Conservation (phyloP, 768 basidiomycete species). For the Naganishia antarctica region DNA sequence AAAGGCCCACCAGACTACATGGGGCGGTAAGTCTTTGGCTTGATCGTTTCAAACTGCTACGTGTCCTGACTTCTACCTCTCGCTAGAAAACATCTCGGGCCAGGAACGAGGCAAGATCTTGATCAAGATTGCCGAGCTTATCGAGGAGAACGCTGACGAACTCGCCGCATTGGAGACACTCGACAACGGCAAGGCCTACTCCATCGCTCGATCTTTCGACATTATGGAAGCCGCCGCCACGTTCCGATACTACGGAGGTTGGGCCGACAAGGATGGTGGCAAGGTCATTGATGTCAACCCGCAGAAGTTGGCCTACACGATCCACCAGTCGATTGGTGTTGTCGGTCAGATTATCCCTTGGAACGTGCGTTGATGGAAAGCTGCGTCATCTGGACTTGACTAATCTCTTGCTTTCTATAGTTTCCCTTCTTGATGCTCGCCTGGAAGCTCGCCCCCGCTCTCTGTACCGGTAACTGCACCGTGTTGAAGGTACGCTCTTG, state of each 20-base stretch:
- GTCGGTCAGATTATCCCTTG: constrained; percentile 67
- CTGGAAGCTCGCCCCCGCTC: constrained; percentile 43
- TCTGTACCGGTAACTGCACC: constrained; percentile 64
- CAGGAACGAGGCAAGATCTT: constrained; percentile 73
- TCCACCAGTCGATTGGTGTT: constrained; percentile 87
- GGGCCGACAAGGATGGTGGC: constrained; percentile 89
- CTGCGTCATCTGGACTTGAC: not conserved
- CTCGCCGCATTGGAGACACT: constrained; percentile 78
- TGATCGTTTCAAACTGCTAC: too few relatives aligned
- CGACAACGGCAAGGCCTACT: constrained; percentile 80
- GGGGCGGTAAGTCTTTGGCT: constrained; percentile 40
- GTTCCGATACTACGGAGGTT: constrained; percentile 76
- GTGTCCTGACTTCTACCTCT: too few relatives aligned
- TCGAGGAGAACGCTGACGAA: constrained; percentile 74
- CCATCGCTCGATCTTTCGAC: constrained; percentile 26
- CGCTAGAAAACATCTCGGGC: constrained; percentile 49
- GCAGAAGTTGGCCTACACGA: constrained; percentile 76
- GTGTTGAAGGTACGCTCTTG: constrained; percentile 61
- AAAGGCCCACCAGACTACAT: constrained; percentile 49
- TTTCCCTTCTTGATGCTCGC: constrained; percentile 27
- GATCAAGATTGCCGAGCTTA: constrained; percentile 69
- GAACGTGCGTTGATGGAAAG: constrained; percentile 57
- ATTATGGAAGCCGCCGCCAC: constrained; percentile 23
- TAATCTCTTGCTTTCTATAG: constrained; percentile 38
- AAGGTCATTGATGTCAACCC: constrained; percentile 58